Evolutionary conservation across 306 rosid genomes (phyloP).

Genomic region (Luffa acutangula): DNA sequence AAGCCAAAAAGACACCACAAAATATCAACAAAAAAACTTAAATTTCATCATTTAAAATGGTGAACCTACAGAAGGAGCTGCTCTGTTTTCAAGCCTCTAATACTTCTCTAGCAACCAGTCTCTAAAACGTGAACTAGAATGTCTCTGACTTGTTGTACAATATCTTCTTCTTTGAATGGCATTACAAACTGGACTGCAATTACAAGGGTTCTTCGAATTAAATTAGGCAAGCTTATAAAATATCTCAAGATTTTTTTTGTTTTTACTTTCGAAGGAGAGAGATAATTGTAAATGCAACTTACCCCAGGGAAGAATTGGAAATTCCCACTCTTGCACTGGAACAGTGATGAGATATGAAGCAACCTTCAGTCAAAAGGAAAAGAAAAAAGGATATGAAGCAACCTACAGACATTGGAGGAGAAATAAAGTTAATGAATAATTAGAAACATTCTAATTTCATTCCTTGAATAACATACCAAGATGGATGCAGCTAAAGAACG

Average conservation of each 20-base stretch:
- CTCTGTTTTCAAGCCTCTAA: not conserved
- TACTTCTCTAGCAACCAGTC: constrained; percentile 25
- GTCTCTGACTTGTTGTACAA: constrained; percentile 28
- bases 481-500: constrained; percentile 61
- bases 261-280: not conserved
- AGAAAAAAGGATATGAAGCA: constrained; percentile 30
- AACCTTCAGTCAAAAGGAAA: constrained; percentile 28
- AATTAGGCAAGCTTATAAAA: constrained; percentile 9
- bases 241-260: not conserved
- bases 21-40: not conserved
- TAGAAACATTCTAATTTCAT: not conserved
- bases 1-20: not conserved
- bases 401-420: constrained; percentile 31
- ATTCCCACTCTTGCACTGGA: constrained; percentile 69
- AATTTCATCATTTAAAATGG: not conserved
- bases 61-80: not conserved
- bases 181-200: constrained; percentile 56
- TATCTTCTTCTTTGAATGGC: constrained; percentile 47
- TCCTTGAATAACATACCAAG: constrained; percentile 34
- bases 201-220: constrained; percentile 9
- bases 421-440: not conserved
- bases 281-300: constrained; percentile 18
- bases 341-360: constrained; percentile 62
- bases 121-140: constrained; percentile 61
- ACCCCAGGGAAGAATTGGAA: constrained; percentile 90